Base-by-base conservation (phyloP, 2,329 filamentous ascomycete genomes). In the Colletotrichum sojae region DNA sequence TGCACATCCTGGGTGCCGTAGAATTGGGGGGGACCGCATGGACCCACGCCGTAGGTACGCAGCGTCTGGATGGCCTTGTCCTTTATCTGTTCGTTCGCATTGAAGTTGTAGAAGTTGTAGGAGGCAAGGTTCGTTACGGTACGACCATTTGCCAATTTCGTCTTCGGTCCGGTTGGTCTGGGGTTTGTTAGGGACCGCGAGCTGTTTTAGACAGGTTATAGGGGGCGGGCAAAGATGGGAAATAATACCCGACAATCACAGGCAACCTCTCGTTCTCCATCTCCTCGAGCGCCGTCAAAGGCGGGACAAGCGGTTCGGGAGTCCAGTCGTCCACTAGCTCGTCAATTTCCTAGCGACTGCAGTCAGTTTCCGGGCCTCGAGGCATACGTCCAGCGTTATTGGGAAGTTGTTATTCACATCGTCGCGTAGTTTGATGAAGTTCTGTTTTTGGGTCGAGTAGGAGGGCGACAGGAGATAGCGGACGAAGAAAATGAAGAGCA, bases 1-100 rank as follows among this genome's bases (percentile, higher is more conserved):
- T 99, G 96, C 53, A 98, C 95, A 81, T 99, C 96, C 80, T 98
- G 95, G 39, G 94, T 99, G 73, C 95, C 96, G 83, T 99, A 99
- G 83, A 99, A 99, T 72, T 97, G 95, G 6, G 96, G 96, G 18
- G 96, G 96, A 20, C 96, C 96, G 78, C 96, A 99, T 66, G 96
- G 95, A 9, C 96, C 97, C 48, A 99, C 97, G 65, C 96, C 96
- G 76, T 99, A 99, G 20, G 93, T 97, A 69, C 95, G 93, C 46
- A 99, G 88, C 0, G 95, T 97, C 79, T 95, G 92, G 71, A 99
- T 94, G 1, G 95, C 96, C 80, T 97, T 97, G 75, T 98, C 94
- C 77, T 97, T 97, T 76, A 99, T 91, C 43, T 91, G 89, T 71
- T 98, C 95, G 78, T 97, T 98, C 61, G 90, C 90, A 72, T 97